phyloP scores from a whole-genome alignment of 179 eudicot species.

The Vitellaria paradoxa region DNA sequence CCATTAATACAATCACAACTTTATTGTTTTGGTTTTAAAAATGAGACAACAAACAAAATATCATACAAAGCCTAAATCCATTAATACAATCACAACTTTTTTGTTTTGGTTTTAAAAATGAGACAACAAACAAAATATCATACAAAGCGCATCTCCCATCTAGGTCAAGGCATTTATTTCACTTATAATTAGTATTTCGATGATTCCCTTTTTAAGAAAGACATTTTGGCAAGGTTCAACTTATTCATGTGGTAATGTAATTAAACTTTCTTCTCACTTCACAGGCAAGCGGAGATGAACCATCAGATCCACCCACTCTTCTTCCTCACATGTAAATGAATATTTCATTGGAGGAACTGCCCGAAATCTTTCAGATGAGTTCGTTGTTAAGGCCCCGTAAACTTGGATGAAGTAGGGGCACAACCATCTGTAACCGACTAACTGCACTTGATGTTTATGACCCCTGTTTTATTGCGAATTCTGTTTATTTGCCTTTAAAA shows the following conservation, averaged over 20 bases:
- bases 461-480: background rate
- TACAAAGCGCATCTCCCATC: background rate
- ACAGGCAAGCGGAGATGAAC: conserved; percentile 43
- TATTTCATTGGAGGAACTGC: background rate
- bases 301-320: conserved; percentile 36
- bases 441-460: background rate
- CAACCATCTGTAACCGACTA: background rate
- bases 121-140: no score
- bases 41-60: no score
- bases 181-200: background rate
- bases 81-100: no score
- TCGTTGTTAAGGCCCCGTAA: background rate
- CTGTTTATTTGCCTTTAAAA: background rate
- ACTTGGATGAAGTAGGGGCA: background rate
- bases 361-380: background rate
- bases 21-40: no score
- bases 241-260: background rate
- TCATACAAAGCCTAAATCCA: no score
- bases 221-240: background rate
- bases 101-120: no score
- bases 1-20: no score
- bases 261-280: background rate
- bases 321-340: conserved; percentile 39
- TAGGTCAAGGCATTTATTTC: background rate
- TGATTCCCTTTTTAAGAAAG: background rate